Evolutionary conservation across 148 eudicot genomes (phyloP).

Genomic region (Camellia japonica): DNA sequence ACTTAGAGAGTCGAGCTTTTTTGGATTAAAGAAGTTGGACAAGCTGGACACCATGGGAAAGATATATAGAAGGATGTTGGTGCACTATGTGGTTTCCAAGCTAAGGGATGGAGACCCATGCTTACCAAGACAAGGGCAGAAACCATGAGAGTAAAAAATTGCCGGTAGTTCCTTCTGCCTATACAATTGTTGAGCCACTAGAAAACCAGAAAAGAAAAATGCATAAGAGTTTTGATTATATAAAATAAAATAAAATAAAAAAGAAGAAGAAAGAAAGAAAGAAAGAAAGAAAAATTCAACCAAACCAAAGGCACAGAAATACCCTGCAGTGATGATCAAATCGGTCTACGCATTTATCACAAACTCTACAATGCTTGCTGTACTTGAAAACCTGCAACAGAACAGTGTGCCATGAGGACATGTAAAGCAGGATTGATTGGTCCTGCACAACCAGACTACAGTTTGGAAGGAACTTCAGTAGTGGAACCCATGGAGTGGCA

Average conservation of each 20-base stretch:
- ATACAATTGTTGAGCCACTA: slow-evolving; percentile 72
- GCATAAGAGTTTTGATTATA: not conserved
- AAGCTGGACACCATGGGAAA: not conserved
- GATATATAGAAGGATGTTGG: slow-evolving; percentile 6
- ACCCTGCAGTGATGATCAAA: slow-evolving; percentile 99
- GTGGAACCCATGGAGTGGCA: not conserved
- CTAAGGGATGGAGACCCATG: slow-evolving; percentile 20
- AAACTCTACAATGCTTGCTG: slow-evolving; percentile 99
- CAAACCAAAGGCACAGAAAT: slow-evolving; percentile 14
- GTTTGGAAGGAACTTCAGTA: not conserved
- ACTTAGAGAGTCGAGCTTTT: not conserved
- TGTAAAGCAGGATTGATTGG: slow-evolving; percentile 1
- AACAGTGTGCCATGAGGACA: slow-evolving; percentile 16
- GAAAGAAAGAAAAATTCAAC: not conserved
- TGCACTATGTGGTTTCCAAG: slow-evolving; percentile 6
- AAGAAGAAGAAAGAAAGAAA: not conserved
- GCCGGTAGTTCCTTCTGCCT: slow-evolving; percentile 78
- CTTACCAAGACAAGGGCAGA: slow-evolving; percentile 83
- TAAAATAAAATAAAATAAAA: too few relatives aligned
- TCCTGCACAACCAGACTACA: not conserved
- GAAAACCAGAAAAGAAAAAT: slow-evolving; percentile 19
- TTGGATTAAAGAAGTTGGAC: not conserved
- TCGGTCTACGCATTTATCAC: slow-evolving; percentile 90
- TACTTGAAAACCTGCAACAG: slow-evolving; percentile 87
- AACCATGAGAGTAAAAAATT: slow-evolving; percentile 95